phyloP scores from a whole-genome alignment of 2,329 filamentous ascomycete genomes.

The Pseudofabraea citricarpa region DNA sequence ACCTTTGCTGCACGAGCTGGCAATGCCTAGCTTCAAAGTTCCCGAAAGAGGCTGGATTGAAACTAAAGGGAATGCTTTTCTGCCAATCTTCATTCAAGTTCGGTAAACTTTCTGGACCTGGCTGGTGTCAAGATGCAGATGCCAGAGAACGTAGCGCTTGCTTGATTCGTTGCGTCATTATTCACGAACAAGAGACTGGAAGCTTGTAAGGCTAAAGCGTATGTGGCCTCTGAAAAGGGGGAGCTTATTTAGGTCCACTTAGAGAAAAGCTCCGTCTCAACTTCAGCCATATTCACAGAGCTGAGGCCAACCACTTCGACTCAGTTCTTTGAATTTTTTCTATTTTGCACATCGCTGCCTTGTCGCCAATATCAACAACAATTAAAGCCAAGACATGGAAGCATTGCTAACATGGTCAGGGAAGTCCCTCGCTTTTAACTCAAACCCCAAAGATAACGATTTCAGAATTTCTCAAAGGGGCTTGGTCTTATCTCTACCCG shows the following conservation, averaged over 20 bases:
- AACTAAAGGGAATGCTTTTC: background rate
- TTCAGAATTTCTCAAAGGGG: background rate
- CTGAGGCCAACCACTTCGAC: too few species aligned
- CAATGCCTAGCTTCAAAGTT: background rate
- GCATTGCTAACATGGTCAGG: background rate
- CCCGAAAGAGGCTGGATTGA: background rate
- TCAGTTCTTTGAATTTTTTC: too few species aligned
- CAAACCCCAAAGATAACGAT: background rate
- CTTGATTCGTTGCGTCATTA: too few species aligned
- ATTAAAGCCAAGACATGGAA: background rate
- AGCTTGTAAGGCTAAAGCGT: too few species aligned
- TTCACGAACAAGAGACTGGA: too few species aligned
- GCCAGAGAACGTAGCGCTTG: too few species aligned
- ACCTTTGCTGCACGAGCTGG: background rate
- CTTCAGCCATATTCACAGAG: background rate
- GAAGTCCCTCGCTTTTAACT: background rate
- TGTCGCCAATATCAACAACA: background rate
- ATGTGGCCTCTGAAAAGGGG: background rate
- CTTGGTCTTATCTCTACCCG: conserved; percentile 1
- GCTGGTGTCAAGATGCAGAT: too few species aligned
- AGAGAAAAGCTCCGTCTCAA: background rate
- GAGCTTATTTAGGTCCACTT: background rate
- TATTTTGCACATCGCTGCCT: background rate
- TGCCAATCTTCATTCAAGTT: background rate
- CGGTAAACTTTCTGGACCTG: too few species aligned